These are phyloP conservation scores for Ormosia emarginata DNA, from an alignment of 306 rosid genomes.

Conservation along the genomic window DNA sequence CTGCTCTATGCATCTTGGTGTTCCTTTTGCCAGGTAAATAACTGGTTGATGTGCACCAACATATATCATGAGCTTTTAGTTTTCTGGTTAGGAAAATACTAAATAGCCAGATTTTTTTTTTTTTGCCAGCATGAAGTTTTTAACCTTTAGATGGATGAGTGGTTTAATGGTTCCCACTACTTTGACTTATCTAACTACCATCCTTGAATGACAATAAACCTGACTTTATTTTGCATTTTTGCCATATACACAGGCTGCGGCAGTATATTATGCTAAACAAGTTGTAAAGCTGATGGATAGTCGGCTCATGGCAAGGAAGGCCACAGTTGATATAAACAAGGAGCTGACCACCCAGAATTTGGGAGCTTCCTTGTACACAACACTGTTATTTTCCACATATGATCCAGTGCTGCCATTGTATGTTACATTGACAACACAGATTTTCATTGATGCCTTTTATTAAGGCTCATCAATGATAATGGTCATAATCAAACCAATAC, in stretches of 20 bases:
- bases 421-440: background rate
- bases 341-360: background rate
- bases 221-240: background rate
- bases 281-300: background rate
- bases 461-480: conserved; percentile 9
- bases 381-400: background rate
- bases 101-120: background rate
- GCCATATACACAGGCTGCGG: conserved; percentile 14
- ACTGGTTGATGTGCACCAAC: background rate
- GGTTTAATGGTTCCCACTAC: no score
- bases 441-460: conserved; percentile 17
- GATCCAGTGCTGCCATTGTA: background rate
- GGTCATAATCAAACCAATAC: background rate
- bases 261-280: conserved; percentile 1
- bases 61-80: background rate
- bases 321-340: background rate
- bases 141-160: no score
- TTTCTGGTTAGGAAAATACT: background rate
- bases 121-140: no score
- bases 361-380: background rate
- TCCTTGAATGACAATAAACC: no score
- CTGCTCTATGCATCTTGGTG: conserved; percentile 14
- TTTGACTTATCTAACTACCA: no score
- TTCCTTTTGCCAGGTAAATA: conserved; percentile 12
- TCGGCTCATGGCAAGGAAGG: background rate